A percentile compares a stretch with the other conserved stretches of the same genome.
phyloP scores from a whole-genome alignment of 2,329 filamentous ascomycete genomes.

The Neurospora crassa region DNA sequence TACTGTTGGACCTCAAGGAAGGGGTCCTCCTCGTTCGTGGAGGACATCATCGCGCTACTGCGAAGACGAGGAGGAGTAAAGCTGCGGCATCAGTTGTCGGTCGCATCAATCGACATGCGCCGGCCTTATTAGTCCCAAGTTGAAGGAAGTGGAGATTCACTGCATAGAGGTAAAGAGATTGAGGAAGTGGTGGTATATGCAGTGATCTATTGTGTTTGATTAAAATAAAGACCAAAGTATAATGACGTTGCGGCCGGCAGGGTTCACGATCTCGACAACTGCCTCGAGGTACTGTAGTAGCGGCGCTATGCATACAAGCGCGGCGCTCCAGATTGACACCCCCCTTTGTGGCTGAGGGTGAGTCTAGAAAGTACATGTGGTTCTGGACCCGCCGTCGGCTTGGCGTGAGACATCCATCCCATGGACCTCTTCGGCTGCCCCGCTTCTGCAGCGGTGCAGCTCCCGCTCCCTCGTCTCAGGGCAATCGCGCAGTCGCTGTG shows the following conservation, averaged over 20 bases:
- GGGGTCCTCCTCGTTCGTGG: slow-evolving; percentile 56
- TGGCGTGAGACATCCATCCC: neutral
- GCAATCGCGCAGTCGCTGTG: neutral
- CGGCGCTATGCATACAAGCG: neutral
- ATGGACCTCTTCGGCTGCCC: neutral
- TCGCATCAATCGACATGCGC: neutral
- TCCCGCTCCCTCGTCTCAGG: neutral
- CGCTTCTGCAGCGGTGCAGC: neutral
- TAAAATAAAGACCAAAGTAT: neutral
- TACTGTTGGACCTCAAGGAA: slow-evolving; percentile 66
- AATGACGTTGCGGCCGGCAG: neutral
- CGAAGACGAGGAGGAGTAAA: neutral
- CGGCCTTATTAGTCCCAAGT: neutral
- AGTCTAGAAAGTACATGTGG: neutral
- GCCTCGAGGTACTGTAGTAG: neutral
- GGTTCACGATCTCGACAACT: neutral
- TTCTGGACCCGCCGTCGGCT: neutral
- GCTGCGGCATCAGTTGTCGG: neutral
- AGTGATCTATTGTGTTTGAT: neutral
- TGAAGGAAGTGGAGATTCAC: neutral
- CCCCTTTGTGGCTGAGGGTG: neutral
- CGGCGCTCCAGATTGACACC: neutral
- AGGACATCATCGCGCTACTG: slow-evolving; percentile 51
- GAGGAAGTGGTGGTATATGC: neutral
- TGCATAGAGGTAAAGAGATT: neutral